These are phyloP conservation scores for Sphagnum contortum DNA, from an alignment of 225 moss, liverwort and hornwort species.

Conservation along the genomic window DNA sequence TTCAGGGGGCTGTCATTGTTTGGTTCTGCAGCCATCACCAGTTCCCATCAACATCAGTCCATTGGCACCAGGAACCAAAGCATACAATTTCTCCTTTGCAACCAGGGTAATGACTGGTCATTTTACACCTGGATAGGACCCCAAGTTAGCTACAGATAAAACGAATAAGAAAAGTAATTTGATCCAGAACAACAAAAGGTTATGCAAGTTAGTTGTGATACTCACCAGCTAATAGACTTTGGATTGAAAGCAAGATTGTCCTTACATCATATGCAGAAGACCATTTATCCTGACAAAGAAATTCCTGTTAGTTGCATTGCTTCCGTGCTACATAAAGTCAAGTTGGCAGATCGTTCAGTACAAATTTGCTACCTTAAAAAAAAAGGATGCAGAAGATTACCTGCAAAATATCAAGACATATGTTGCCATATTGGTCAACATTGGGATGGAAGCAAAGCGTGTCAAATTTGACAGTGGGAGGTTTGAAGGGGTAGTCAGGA, in stretches of 20 bases:
- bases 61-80: too few species aligned
- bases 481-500: constrained; percentile 92
- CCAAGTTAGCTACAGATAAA: too few species aligned
- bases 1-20: constrained; percentile 96
- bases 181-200: too few species aligned
- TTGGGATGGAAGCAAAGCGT: constrained; percentile 89
- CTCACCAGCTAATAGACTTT: constrained; percentile 86
- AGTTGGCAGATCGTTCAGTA: not conserved
- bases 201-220: not conserved
- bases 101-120: too few species aligned
- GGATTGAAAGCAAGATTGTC: constrained; percentile 83
- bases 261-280: constrained; percentile 95
- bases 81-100: too few species aligned
- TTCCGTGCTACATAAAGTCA: too few species aligned
- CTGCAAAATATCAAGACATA: constrained; percentile 95
- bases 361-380: not conserved
- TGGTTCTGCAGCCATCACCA: constrained; percentile 45
- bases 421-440: constrained; percentile 90
- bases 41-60: not conserved
- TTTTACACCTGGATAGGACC: too few species aligned
- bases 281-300: constrained; percentile 72
- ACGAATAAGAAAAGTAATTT: too few species aligned
- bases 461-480: constrained; percentile 87
- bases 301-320: not conserved
- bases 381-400: constrained; percentile 11